Conservation (phyloP, 2,329 filamentous ascomycete species). For the Penicillium sp. region DNA sequence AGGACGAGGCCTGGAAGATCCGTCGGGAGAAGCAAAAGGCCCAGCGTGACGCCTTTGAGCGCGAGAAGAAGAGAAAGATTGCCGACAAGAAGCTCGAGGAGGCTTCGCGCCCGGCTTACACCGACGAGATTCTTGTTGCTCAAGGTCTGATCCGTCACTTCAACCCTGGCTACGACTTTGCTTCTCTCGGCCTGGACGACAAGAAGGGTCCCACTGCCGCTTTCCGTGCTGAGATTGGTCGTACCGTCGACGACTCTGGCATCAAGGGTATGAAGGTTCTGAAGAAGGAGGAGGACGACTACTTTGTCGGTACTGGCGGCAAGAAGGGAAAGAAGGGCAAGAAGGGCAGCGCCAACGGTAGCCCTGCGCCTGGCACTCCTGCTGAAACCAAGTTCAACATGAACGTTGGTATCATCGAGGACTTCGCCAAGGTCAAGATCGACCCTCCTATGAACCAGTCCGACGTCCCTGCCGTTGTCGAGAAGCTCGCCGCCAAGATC, state of each 20-base stretch:
- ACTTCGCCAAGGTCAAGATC: slow-evolving; percentile 81
- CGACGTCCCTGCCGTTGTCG: slow-evolving; percentile 77
- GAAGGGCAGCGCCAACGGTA: slow-evolving; percentile 62
- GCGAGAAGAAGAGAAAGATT: slow-evolving; percentile 56
- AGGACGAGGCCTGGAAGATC: slow-evolving; percentile 79
- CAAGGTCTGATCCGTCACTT: slow-evolving; percentile 90
- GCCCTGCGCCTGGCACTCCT: slow-evolving; percentile 55
- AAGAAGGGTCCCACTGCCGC: slow-evolving; percentile 62
- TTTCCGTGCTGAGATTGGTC: slow-evolving; percentile 77
- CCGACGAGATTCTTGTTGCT: slow-evolving; percentile 88
- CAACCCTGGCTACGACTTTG: slow-evolving; percentile 77
- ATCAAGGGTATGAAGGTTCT: slow-evolving; percentile 84
- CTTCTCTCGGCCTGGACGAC: slow-evolving; percentile 59
- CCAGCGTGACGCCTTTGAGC: slow-evolving; percentile 68
- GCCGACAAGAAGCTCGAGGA: slow-evolving; percentile 60
- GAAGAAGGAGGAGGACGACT: slow-evolving; percentile 89
- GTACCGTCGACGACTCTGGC: slow-evolving; percentile 81
- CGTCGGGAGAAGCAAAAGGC: slow-evolving; percentile 77
- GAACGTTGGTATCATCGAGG: slow-evolving; percentile 88
- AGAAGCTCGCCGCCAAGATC: slow-evolving; percentile 93
- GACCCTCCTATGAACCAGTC: slow-evolving; percentile 85
- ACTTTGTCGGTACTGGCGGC: slow-evolving; percentile 72
- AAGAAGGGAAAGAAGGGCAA: slow-evolving; percentile 90
- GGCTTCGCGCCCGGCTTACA: slow-evolving; percentile 75
- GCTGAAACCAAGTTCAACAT: slow-evolving; percentile 74